These are phyloP conservation scores for Pezicula neosporulosa DNA, from an alignment of 2,329 filamentous ascomycete species.

Conservation along the genomic window DNA sequence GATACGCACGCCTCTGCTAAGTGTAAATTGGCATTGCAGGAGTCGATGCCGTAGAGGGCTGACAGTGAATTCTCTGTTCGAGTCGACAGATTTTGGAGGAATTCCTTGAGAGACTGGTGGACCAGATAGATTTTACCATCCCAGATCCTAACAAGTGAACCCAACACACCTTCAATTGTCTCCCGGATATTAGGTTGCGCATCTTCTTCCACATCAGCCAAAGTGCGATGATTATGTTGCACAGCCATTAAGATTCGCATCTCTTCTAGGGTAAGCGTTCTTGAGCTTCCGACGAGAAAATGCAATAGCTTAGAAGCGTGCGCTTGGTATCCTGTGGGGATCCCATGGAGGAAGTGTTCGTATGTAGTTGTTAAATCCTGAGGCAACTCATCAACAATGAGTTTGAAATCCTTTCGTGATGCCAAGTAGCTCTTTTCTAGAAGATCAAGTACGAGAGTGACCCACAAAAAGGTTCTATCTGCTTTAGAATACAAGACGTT, in stretches of 20 bases:
- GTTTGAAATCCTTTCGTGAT: conserved; percentile 23
- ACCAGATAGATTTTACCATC: conserved; percentile 30
- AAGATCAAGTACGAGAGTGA: conserved; percentile 31
- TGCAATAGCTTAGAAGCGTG: conserved; percentile 27
- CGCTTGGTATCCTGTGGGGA: conserved; percentile 21
- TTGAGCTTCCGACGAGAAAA: conserved; percentile 30
- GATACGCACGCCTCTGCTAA: conserved; percentile 17
- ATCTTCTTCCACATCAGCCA: conserved; percentile 22
- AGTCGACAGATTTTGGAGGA: conserved; percentile 7
- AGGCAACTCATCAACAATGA: conserved; percentile 30
- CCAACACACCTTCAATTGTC: conserved; percentile 29
- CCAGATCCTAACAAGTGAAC: conserved; percentile 30
- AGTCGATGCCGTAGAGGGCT: conserved; percentile 5
- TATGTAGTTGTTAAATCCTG: conserved; percentile 28
- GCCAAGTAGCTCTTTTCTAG: conserved; percentile 26
- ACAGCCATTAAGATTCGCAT: conserved; percentile 31
- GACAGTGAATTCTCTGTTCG: conserved; percentile 5
- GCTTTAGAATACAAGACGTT: conserved; percentile 27
- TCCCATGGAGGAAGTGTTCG: conserved; percentile 24
- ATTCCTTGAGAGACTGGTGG: conserved; percentile 15
- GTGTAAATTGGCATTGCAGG: conserved; percentile 1
- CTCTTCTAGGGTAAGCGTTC: conserved; percentile 31
- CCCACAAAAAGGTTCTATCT: conserved; percentile 35
- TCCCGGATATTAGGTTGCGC: conserved; percentile 24
- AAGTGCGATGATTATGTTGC: conserved; percentile 17